These are phyloP conservation scores for Globisporangium nodosum DNA, from an alignment of 352 stramenopile genomes.

Conservation along the genomic window DNA sequence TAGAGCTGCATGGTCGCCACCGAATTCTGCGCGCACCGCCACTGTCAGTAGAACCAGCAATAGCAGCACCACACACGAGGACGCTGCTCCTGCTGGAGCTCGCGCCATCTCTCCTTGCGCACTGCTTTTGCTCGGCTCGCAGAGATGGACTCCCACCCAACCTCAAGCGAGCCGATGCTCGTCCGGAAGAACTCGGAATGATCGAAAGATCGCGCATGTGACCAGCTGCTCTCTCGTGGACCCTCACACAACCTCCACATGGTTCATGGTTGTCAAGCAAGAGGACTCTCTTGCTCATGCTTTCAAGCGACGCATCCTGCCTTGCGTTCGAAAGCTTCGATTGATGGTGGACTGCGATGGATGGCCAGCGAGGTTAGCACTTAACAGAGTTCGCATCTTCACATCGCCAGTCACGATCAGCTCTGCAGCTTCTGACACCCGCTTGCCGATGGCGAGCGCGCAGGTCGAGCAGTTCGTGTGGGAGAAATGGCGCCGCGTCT, in stretches of 20 bases:
- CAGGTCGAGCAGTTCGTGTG: conserved; percentile 23
- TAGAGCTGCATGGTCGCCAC: too few relatives aligned
- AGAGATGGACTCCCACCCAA: too few relatives aligned
- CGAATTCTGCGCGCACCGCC: not conserved
- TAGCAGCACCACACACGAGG: not conserved
- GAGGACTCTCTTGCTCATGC: too few relatives aligned
- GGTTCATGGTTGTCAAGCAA: too few relatives aligned
- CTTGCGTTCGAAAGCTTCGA: too few relatives aligned
- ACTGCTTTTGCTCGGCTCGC: too few relatives aligned
- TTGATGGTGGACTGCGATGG: too few relatives aligned
- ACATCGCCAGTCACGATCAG: not conserved
- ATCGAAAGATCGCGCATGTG: not conserved
- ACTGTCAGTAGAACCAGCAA: not conserved
- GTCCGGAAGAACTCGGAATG: not conserved
- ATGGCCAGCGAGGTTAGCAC: too few relatives aligned
- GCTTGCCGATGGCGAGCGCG: not conserved
- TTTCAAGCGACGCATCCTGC: too few relatives aligned
- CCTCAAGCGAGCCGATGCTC: not conserved
- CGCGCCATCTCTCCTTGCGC: not conserved
- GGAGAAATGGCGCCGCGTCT: conserved; percentile 33
- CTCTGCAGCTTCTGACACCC: not conserved
- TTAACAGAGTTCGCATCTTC: too few relatives aligned
- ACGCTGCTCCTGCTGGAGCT: not conserved
- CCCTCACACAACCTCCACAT: too few relatives aligned
- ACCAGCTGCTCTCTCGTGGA: too few relatives aligned